A percentile compares a stretch with the other conserved stretches of the same genome.
These are phyloP conservation scores for Colletotrichum scovillei DNA, from an alignment of 2,329 filamentous ascomycete genomes.

Conservation along the genomic window DNA sequence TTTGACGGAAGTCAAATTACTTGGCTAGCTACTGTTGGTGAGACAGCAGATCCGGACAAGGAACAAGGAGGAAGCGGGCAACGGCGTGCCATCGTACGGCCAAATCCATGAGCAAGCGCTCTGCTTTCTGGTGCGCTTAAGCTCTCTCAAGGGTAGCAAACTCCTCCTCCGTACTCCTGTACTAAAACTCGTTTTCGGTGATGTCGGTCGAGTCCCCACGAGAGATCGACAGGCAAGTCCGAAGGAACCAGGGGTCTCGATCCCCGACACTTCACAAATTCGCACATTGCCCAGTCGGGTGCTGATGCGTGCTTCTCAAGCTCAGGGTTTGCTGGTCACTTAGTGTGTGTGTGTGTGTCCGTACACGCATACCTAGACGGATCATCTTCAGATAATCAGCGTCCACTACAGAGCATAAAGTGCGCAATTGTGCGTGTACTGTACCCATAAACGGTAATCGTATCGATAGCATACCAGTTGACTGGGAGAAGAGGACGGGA, in stretches of 20 bases:
- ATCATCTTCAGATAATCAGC: neutral
- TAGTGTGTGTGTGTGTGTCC: neutral
- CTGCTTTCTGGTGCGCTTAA: neutral
- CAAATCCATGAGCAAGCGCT: neutral
- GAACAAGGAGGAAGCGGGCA: neutral
- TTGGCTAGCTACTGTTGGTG: neutral
- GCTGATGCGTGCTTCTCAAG: neutral
- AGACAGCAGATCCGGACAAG: neutral
- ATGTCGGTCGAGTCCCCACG: neutral
- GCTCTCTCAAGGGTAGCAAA: neutral
- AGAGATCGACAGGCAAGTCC: conserved; percentile 10
- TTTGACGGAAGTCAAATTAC: neutral
- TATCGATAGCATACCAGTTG: neutral
- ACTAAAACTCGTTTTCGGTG: neutral
- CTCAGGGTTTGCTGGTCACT: neutral
- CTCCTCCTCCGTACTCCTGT: neutral
- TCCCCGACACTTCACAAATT: neutral
- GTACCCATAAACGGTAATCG: conserved; percentile 1
- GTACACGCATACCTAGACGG: neutral
- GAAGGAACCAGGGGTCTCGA: neutral
- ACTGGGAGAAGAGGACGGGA: neutral
- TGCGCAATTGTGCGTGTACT: neutral
- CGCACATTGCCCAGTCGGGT: conserved; percentile 1
- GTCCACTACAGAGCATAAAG: neutral
- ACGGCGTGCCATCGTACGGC: conserved; percentile 1